These are phyloP conservation scores for Papiliotrema nemorosa DNA, from an alignment of 1,284 basidiomycete genomes.

Conservation along the genomic window DNA sequence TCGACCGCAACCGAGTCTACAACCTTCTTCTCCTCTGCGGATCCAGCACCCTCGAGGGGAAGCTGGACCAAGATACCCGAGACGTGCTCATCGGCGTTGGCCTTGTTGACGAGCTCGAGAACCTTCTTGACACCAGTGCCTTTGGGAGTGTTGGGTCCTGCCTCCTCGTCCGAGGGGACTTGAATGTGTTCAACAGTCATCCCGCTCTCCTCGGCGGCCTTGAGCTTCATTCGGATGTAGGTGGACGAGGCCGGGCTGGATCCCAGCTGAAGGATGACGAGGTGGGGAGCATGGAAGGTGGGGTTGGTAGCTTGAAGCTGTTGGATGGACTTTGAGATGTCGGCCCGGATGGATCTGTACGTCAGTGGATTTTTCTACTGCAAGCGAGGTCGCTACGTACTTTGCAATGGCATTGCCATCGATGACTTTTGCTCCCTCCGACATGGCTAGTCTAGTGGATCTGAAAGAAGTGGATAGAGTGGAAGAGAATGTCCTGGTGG, in stretches of 20 bases:
- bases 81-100: conserved; percentile 79
- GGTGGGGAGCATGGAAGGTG: conserved; percentile 75
- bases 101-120: conserved; percentile 68
- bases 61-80: conserved; percentile 95
- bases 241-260: conserved; percentile 81
- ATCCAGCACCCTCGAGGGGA: conserved; percentile 80
- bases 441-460: conserved; percentile 5
- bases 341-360: conserved; percentile 69
- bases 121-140: conserved; percentile 63
- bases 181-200: conserved; percentile 81
- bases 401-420: conserved; percentile 86
- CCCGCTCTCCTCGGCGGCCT: conserved; percentile 92
- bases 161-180: conserved; percentile 65
- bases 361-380: background rate
- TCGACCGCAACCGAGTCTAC: conserved; percentile 90
- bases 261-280: conserved; percentile 94
- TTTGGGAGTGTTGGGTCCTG: conserved; percentile 17
- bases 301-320: conserved; percentile 61
- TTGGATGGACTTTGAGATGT: conserved; percentile 65
- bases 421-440: conserved; percentile 60
- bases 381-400: conserved; percentile 53
- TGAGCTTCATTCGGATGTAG: conserved; percentile 97
- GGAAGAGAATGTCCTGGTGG: conserved; percentile 1
- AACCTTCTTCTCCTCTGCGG: conserved; percentile 82
- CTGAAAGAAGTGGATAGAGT: background rate